Evolutionary conservation across 179 eudicot species (phyloP).

Genomic region (Camellia oleifera): DNA sequence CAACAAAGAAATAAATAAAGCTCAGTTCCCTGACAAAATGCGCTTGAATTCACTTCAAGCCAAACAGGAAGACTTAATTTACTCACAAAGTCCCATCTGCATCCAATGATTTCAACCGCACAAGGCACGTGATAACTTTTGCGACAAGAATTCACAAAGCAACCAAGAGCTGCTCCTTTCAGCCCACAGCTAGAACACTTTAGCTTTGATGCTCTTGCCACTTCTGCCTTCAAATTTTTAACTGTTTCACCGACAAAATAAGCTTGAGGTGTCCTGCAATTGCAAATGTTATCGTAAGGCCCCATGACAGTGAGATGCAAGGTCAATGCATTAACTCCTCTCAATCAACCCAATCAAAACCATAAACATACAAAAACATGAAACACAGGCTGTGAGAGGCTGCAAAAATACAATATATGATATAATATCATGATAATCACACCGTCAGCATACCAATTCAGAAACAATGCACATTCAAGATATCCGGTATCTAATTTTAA

Average conservation of each 20-base stretch:
- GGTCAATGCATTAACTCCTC: neutral
- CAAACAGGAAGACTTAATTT: slow-evolving; percentile 11
- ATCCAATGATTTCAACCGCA: slow-evolving; percentile 48
- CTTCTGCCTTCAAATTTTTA: slow-evolving; percentile 69
- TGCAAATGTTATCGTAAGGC: slow-evolving; percentile 6
- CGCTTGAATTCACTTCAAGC: neutral
- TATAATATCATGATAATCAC: slow-evolving; percentile 4
- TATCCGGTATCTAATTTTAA: neutral
- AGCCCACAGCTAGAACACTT: slow-evolving; percentile 78
- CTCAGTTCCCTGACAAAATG: neutral
- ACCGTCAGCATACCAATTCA: neutral
- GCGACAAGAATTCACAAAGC: slow-evolving; percentile 70
- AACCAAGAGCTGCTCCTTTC: slow-evolving; percentile 94
- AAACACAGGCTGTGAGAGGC: neutral
- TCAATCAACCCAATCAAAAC: neutral
- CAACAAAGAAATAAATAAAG: neutral
- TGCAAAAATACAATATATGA: neutral
- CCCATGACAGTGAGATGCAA: neutral
- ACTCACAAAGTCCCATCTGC: slow-evolving; percentile 93
- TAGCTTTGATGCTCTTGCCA: slow-evolving; percentile 76
- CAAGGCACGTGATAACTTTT: slow-evolving; percentile 85
- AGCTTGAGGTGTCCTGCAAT: slow-evolving; percentile 85
- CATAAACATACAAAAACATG: neutral
- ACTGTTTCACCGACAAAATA: slow-evolving; percentile 59
- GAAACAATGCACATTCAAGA: neutral